Percentiles rank a stretch among this genome's conserved stretches.
Conservation (phyloP, 2,329 filamentous ascomycete species). For the Stagonosporopsis cucurbitacearum region DNA sequence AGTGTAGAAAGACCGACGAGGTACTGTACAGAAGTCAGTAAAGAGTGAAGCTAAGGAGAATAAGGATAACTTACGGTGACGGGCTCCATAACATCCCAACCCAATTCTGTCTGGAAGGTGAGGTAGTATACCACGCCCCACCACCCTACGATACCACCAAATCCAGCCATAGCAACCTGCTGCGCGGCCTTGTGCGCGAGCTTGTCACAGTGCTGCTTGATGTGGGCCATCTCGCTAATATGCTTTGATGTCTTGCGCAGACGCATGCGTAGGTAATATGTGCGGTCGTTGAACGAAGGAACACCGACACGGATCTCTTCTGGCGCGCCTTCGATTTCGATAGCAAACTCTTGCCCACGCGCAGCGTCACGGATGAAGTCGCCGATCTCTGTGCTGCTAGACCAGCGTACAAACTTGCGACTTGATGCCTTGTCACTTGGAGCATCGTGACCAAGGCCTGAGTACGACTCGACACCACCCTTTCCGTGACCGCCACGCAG, state of each 20-base stretch:
- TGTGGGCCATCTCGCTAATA: slow-evolving; percentile 71
- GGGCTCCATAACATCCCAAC: slow-evolving; percentile 91
- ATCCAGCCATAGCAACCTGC: slow-evolving; percentile 79
- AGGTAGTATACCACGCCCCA: slow-evolving; percentile 79
- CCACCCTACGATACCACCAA: slow-evolving; percentile 75
- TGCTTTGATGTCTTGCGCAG: slow-evolving; percentile 73
- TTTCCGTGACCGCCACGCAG: slow-evolving; percentile 59
- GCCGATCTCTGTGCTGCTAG: slow-evolving; percentile 84
- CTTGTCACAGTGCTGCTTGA: slow-evolving; percentile 83
- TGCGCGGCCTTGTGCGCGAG: slow-evolving; percentile 80
- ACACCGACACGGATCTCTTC: slow-evolving; percentile 78
- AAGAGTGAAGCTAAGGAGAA: neutral
- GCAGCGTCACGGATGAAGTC: slow-evolving; percentile 94
- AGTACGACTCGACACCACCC: slow-evolving; percentile 72
- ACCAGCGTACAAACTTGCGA: slow-evolving; percentile 83
- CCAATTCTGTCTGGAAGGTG: slow-evolving; percentile 74
- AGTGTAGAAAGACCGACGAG: slow-evolving; percentile 84
- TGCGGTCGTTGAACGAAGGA: slow-evolving; percentile 88
- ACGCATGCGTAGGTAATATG: slow-evolving; percentile 81
- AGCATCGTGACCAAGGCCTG: slow-evolving; percentile 70
- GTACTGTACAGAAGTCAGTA: slow-evolving; percentile 56
- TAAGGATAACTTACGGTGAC: slow-evolving; percentile 63
- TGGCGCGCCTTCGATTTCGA: slow-evolving; percentile 76
- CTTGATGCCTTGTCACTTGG: slow-evolving; percentile 51
- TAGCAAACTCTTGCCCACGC: slow-evolving; percentile 80